These are phyloP conservation scores for Baeospora myosura DNA, from an alignment of 1,284 basidiomycete genomes.

Conservation along the genomic window DNA sequence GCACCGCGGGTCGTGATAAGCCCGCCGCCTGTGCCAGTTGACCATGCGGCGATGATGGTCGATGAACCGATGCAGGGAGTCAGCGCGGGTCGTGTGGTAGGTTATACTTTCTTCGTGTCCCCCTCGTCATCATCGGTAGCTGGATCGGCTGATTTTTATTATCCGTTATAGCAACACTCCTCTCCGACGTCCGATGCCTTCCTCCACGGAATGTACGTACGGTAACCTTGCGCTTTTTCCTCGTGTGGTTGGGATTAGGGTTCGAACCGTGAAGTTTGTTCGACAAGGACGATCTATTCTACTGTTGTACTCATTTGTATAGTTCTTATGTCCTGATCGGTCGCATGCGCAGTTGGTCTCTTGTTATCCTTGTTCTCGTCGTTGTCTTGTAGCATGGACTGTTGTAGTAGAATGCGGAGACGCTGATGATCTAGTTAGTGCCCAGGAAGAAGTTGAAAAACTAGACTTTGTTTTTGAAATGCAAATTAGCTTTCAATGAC, in stretches of 20 bases:
- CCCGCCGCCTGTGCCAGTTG: slow-evolving; percentile 16
- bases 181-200: too few species aligned
- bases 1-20: slow-evolving; percentile 22
- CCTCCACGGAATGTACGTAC: neutral
- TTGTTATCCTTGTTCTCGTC: neutral
- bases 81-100: too few species aligned
- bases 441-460: too few species aligned
- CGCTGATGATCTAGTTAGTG: too few species aligned
- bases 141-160: too few species aligned
- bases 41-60: slow-evolving; percentile 14
- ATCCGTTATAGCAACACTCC: too few species aligned
- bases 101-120: too few species aligned
- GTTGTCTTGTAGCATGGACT: neutral
- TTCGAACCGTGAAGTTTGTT: too few species aligned
- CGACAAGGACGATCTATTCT: too few species aligned
- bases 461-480: neutral
- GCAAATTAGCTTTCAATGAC: too few species aligned
- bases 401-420: neutral
- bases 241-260: too few species aligned
- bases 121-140: neutral
- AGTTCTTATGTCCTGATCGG: neutral
- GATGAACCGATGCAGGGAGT: slow-evolving; percentile 15
- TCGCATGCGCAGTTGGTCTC: neutral
- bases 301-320: too few species aligned
- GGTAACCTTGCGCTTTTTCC: neutral